Evolutionary conservation across 2,329 filamentous ascomycete genomes (phyloP).

Genomic region (Ceratocystis eucalypticola): DNA sequence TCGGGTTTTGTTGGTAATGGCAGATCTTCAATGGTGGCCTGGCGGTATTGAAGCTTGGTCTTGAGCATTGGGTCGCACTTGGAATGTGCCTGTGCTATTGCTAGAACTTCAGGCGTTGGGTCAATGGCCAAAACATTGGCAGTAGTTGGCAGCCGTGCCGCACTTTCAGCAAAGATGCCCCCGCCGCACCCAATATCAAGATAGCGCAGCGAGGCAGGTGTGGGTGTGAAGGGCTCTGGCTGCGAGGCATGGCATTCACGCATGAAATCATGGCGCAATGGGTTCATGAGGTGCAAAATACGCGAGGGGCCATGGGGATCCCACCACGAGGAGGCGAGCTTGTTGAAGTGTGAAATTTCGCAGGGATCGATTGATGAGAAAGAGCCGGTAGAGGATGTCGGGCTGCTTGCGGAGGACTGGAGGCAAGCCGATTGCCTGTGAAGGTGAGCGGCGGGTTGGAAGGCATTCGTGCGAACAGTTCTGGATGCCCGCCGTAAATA

Average conservation of each 20-base stretch:
- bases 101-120: conserved; percentile 58
- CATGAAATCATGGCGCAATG: conserved; percentile 88
- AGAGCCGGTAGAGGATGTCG: conserved; percentile 16
- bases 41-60: conserved; percentile 55
- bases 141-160: conserved; percentile 54
- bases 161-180: conserved; percentile 87
- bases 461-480: neutral
- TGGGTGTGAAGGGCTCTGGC: conserved; percentile 30
- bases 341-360: conserved; percentile 89
- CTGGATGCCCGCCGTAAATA: neutral
- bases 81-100: conserved; percentile 63
- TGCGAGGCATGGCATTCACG: conserved; percentile 49
- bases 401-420: conserved; percentile 18
- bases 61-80: conserved; percentile 56
- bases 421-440: conserved; percentile 19
- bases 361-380: conserved; percentile 68
- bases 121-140: conserved; percentile 61
- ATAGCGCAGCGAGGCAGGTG: conserved; percentile 43
- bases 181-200: conserved; percentile 93
- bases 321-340: conserved; percentile 92
- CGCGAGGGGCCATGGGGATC: conserved; percentile 85
- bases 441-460: neutral
- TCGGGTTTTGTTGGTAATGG: conserved; percentile 28
- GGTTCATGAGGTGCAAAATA: conserved; percentile 95
- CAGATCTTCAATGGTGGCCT: conserved; percentile 63